Conservation (phyloP, 306 rosid genomes). For the Arachis hypogaea region DNA sequence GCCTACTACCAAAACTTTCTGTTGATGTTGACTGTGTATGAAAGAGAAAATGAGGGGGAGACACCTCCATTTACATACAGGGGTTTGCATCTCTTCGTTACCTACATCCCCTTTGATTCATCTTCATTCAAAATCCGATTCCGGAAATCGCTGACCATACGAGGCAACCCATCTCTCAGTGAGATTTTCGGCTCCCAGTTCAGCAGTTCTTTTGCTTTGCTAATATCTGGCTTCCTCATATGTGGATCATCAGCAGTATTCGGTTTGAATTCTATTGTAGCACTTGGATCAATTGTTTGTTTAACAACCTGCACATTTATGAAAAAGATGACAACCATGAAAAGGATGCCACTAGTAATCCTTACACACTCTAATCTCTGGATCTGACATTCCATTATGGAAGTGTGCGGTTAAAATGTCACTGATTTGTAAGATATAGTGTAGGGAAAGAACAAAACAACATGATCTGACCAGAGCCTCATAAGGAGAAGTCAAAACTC, state of each 20-base stretch:
- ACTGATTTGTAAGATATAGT: neutral
- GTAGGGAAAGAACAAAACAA: slow-evolving; percentile 32
- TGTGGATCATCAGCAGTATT: slow-evolving; percentile 99
- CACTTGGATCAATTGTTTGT: slow-evolving; percentile 90
- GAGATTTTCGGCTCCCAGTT: slow-evolving; percentile 93
- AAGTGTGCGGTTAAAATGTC: slow-evolving; percentile 20
- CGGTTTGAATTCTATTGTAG: slow-evolving; percentile 85
- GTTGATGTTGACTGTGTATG: slow-evolving; percentile 34
- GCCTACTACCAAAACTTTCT: slow-evolving; percentile 41
- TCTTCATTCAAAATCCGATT: slow-evolving; percentile 95
- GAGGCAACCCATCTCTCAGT: slow-evolving; percentile 90
- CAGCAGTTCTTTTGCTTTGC: slow-evolving; percentile 90
- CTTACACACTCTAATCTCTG: slow-evolving; percentile 10
- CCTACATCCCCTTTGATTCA: slow-evolving; percentile 75
- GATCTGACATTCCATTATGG: neutral
- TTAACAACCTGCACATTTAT: slow-evolving; percentile 78
- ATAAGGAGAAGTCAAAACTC: neutral
- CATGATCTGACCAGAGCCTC: slow-evolving; percentile 1
- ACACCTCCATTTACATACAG: slow-evolving; percentile 51
- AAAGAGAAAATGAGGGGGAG: slow-evolving; percentile 37
- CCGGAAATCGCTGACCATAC: slow-evolving; percentile 95
- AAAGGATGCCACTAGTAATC: slow-evolving; percentile 21
- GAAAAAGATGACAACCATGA: slow-evolving; percentile 9
- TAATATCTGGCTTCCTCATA: slow-evolving; percentile 95
- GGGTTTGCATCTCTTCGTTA: slow-evolving; percentile 38